Conservation (phyloP, 2,329 filamentous ascomycete species). For the Achaetomium macrosporum region DNA sequence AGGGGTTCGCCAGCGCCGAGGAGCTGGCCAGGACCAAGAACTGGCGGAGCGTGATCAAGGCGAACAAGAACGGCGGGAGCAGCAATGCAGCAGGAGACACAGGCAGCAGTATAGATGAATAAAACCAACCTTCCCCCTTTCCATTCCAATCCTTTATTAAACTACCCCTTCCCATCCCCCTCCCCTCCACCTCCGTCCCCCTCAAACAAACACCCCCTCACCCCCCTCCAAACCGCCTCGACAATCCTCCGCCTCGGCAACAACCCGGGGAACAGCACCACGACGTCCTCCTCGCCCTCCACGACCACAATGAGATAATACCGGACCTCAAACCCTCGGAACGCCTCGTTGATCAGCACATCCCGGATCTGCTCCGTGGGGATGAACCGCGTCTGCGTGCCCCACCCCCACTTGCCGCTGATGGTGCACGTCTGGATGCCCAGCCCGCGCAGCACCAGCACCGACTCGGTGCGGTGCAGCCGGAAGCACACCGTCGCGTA, state of each 20-base stretch:
- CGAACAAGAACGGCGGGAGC: constrained; percentile 18
- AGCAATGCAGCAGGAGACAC: neutral
- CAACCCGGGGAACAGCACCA: constrained; percentile 88
- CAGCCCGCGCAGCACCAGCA: constrained; percentile 81
- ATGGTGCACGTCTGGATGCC: constrained; percentile 81
- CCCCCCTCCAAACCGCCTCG: constrained; percentile 85
- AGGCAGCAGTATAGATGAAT: constrained; percentile 4
- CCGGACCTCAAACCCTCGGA: constrained; percentile 81
- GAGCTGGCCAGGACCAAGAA: constrained; percentile 40
- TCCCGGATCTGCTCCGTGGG: constrained; percentile 90
- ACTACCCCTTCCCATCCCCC: constrained; percentile 26
- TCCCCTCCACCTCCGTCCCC: too few relatives aligned
- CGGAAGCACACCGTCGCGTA: constrained; percentile 40
- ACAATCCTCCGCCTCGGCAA: constrained; percentile 69
- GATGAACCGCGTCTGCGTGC: constrained; percentile 54
- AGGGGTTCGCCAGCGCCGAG: constrained; percentile 49
- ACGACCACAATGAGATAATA: constrained; percentile 90
- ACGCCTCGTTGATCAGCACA: constrained; percentile 91
- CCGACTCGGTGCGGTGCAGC: constrained; percentile 64
- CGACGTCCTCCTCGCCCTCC: constrained; percentile 77
- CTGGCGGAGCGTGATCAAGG: constrained; percentile 31
- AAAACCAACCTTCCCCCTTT: constrained; percentile 6
- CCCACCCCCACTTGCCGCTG: constrained; percentile 25
- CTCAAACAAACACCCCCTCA: constrained; percentile 76
- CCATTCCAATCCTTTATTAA: neutral